A percentile compares a stretch with the other conserved stretches of the same genome.
phyloP scores from a whole-genome alignment of 2,329 filamentous ascomycete species.

The Claviceps digitariae region DNA sequence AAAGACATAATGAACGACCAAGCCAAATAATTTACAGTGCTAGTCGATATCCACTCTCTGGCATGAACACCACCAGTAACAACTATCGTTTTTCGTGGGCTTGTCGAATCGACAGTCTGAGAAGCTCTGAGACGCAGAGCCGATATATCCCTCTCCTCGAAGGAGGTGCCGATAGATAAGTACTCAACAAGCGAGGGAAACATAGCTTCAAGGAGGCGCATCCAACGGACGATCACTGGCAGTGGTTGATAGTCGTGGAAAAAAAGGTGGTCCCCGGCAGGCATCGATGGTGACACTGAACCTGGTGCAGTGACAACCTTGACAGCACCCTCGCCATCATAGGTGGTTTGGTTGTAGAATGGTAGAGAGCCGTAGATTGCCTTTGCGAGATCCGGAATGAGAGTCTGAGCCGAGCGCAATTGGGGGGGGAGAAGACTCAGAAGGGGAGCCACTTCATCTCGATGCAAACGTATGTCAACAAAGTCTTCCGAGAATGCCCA shows the following conservation, averaged over 20 bases:
- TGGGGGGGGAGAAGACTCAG: conserved; percentile 64
- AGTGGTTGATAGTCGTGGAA: conserved; percentile 88
- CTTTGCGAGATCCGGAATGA: conserved; percentile 70
- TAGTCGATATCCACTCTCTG: conserved; percentile 91
- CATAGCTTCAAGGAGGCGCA: conserved; percentile 78
- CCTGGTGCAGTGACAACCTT: neutral
- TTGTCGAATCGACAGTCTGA: conserved; percentile 26
- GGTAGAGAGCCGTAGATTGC: conserved; percentile 49
- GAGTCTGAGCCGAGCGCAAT: conserved; percentile 55
- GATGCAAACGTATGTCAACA: conserved; percentile 70
- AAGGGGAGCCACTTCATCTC: conserved; percentile 64
- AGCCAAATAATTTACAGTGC: conserved; percentile 79
- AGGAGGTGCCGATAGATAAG: conserved; percentile 69
- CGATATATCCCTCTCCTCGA: conserved; percentile 74
- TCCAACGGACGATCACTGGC: conserved; percentile 75
- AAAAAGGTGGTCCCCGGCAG: conserved; percentile 58
- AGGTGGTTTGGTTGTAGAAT: conserved; percentile 7
- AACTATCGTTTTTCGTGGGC: conserved; percentile 60
- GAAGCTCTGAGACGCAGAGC: conserved; percentile 61
- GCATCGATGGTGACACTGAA: conserved; percentile 16
- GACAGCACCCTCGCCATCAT: neutral
- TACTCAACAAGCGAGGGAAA: conserved; percentile 68
- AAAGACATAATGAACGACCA: conserved; percentile 79
- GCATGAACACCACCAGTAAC: conserved; percentile 82
- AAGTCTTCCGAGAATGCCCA: conserved; percentile 76